phyloP scores from a whole-genome alignment of 2,329 filamentous ascomycete genomes.

The Ascochyta fabae region DNA sequence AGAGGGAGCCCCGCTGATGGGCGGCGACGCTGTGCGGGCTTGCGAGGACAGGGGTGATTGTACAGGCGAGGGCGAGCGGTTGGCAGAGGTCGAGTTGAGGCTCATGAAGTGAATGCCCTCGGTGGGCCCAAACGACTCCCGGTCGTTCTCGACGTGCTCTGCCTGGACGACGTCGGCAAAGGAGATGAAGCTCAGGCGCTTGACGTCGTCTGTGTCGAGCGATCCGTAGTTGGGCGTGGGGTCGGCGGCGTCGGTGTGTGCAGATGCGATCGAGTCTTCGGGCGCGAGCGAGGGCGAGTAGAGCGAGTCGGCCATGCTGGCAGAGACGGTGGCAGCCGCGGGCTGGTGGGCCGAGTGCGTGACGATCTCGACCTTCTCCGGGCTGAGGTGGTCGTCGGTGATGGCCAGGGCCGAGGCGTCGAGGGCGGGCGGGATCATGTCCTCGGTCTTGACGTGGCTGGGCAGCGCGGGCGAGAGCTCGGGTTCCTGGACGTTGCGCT shows the following conservation, averaged over 20 bases:
- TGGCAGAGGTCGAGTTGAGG: constrained; percentile 63
- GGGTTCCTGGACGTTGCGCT: constrained; percentile 87
- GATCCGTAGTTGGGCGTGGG: constrained; percentile 75
- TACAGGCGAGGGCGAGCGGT: constrained; percentile 79
- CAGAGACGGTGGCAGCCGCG: constrained; percentile 68
- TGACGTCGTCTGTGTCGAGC: constrained; percentile 77
- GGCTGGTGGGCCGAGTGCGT: constrained; percentile 85
- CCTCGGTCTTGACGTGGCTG: constrained; percentile 90
- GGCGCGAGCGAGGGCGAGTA: constrained; percentile 43
- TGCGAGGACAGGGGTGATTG: constrained; percentile 79
- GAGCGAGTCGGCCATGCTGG: constrained; percentile 42
- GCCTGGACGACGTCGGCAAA: constrained; percentile 94
- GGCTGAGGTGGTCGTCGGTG: constrained; percentile 82
- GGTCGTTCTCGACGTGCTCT: constrained; percentile 72
- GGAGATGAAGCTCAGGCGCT: constrained; percentile 90
- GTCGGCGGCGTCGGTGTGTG: constrained; percentile 37
- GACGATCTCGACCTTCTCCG: constrained; percentile 90
- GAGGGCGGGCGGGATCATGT: constrained; percentile 88
- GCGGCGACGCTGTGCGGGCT: constrained; percentile 71
- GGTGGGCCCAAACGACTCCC: constrained; percentile 44
- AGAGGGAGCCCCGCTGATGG: constrained; percentile 76
- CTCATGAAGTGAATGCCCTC: constrained; percentile 75
- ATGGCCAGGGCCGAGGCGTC: constrained; percentile 92
- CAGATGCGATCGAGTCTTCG: constrained; percentile 35
- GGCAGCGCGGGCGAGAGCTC: constrained; percentile 81